Percentiles rank a stretch among this genome's conserved stretches.
These are phyloP conservation scores for Scheffersomyces titani DNA, from an alignment of 1,139 yeast species.

Conservation along the genomic window DNA sequence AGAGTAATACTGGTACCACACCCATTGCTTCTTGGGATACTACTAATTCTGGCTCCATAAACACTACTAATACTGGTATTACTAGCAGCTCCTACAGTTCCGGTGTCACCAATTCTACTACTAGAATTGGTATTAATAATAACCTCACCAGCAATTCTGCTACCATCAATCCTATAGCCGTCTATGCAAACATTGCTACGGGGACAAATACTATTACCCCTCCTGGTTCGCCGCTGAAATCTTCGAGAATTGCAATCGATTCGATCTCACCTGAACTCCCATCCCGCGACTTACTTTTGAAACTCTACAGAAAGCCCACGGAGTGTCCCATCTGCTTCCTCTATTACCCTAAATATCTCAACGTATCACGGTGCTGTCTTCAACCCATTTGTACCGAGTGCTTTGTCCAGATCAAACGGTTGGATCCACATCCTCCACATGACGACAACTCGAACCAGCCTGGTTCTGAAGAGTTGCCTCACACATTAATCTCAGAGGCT, in stretches of 20 bases:
- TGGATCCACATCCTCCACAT: conserved; percentile 95
- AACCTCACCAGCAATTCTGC: not conserved
- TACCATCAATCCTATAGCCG: not conserved
- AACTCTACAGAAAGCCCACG: conserved; percentile 60
- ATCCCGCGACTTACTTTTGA: conserved; percentile 31
- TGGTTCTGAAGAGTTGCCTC: conserved; percentile 43
- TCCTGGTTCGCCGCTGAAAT: not conserved
- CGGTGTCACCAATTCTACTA: not conserved
- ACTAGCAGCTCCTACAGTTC: not conserved
- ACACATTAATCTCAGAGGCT: conserved; percentile 76
- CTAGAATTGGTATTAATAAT: not conserved
- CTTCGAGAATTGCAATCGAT: not conserved
- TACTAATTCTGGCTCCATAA: not conserved
- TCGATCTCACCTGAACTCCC: conserved; percentile 20
- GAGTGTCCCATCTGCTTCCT: conserved; percentile 97
- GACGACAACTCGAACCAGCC: conserved; percentile 47
- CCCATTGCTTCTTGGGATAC: not conserved
- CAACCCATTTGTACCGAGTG: conserved; percentile 97
- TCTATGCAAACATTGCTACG: not conserved
- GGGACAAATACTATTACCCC: not conserved
- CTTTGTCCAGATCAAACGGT: conserved; percentile 90
- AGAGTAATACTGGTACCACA: not conserved
- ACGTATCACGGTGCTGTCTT: conserved; percentile 84
- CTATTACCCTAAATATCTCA: conserved; percentile 76
- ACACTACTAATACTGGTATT: not conserved